Evolutionary conservation across 1,139 yeast genomes (phyloP).

Genomic region (Yamadazyma spencermartinsiae): DNA sequence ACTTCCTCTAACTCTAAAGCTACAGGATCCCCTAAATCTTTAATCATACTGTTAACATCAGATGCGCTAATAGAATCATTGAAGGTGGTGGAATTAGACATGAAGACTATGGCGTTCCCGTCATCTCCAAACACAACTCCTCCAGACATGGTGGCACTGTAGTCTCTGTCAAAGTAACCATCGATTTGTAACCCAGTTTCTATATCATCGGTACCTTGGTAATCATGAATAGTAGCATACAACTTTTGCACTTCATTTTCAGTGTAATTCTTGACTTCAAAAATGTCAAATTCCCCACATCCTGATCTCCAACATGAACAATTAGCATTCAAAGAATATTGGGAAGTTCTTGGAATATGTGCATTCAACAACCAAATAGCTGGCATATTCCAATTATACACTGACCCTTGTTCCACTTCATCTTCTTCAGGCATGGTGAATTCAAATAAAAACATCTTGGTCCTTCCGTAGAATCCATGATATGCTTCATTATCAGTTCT

Average conservation of each 20-base stretch:
- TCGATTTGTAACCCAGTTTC: slow-evolving; percentile 57
- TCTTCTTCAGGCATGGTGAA: slow-evolving; percentile 84
- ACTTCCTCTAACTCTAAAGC: slow-evolving; percentile 25
- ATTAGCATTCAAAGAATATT: slow-evolving; percentile 64
- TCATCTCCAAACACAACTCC: slow-evolving; percentile 67
- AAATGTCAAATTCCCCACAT: slow-evolving; percentile 94
- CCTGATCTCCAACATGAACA: slow-evolving; percentile 97
- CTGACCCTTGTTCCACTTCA: slow-evolving; percentile 32
- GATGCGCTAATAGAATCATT: slow-evolving; percentile 36
- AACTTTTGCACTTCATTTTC: slow-evolving; percentile 46
- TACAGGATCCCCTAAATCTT: slow-evolving; percentile 25
- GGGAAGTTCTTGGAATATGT: slow-evolving; percentile 89
- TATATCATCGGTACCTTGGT: slow-evolving; percentile 65
- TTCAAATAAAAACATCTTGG: slow-evolving; percentile 86
- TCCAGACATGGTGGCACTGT: slow-evolving; percentile 54
- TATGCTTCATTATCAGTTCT: slow-evolving; percentile 85
- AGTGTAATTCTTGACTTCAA: slow-evolving; percentile 60
- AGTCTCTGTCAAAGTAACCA: slow-evolving; percentile 59
- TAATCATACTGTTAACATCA: slow-evolving; percentile 38
- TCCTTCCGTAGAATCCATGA: slow-evolving; percentile 81
- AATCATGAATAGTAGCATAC: slow-evolving; percentile 69
- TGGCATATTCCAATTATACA: slow-evolving; percentile 74
- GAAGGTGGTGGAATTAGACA: slow-evolving; percentile 56
- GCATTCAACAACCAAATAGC: slow-evolving; percentile 96
- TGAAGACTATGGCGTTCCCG: slow-evolving; percentile 61